phyloP scores from a whole-genome alignment of 139 green algal species.

The Picochlorum sp. region DNA sequence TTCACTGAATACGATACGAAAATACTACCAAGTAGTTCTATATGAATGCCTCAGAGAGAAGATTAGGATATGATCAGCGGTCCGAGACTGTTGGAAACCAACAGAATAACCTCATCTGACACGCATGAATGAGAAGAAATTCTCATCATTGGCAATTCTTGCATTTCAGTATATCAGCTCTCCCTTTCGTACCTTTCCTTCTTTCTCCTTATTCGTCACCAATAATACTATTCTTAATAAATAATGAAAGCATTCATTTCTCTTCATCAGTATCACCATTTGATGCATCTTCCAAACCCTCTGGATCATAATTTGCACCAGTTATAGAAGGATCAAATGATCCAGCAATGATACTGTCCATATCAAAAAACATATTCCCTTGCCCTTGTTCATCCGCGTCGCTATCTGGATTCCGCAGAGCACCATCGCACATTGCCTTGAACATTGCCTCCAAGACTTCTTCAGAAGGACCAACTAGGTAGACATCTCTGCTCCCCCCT shows the following conservation, averaged over 20 bases:
- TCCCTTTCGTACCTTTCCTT: not conserved
- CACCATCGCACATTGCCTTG: conserved; percentile 24
- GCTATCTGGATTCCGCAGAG: conserved; percentile 19
- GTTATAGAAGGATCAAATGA: not conserved
- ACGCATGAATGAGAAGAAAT: conserved; percentile 32
- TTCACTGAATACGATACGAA: not conserved
- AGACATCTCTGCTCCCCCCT: not conserved
- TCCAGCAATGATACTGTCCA: conserved; percentile 3
- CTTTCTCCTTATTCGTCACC: not conserved
- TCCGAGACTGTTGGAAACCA: not conserved
- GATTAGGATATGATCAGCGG: conserved; percentile 16
- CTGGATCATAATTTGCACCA: too few species aligned
- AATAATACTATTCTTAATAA: not conserved
- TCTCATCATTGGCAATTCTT: conserved; percentile 26
- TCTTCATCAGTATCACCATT: conserved; percentile 11
- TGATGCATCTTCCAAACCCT: too few species aligned
- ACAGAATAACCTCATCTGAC: conserved; percentile 21
- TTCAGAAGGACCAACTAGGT: conserved; percentile 8
- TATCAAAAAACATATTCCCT: conserved; percentile 13
- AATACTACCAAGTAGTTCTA: not conserved
- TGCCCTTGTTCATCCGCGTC: conserved; percentile 6
- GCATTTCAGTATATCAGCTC: conserved; percentile 2
- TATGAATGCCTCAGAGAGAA: conserved; percentile 28
- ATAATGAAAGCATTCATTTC: conserved; percentile 10
- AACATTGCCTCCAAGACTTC: conserved; percentile 17